These are phyloP conservation scores for Gossypium turneri DNA, from an alignment of 345 rosid genomes.

Conservation along the genomic window DNA sequence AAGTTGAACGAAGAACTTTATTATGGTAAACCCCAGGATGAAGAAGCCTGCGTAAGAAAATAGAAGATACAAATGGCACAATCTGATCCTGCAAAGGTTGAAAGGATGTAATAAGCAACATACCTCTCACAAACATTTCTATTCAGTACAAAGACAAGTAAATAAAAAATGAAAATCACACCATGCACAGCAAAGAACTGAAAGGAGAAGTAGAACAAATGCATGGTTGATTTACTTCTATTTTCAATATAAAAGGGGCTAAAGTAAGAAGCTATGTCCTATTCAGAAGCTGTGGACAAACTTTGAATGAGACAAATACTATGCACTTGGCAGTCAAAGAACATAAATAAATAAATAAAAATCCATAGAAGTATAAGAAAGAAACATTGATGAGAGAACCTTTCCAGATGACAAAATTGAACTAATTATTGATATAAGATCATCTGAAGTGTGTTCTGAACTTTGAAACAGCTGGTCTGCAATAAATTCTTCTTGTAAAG, in stretches of 20 bases:
- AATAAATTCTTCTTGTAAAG: slow-evolving; percentile 76
- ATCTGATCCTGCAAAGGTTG: slow-evolving; percentile 58
- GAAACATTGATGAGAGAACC: slow-evolving; percentile 37
- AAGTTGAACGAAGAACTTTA: slow-evolving; percentile 54
- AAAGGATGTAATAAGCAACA: slow-evolving; percentile 13
- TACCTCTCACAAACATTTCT: not conserved
- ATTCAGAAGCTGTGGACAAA: not conserved
- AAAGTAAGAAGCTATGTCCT: not conserved
- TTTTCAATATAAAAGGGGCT: not conserved
- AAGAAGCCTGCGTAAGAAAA: slow-evolving; percentile 75
- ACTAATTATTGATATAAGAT: slow-evolving; percentile 61
- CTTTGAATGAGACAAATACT: not conserved
- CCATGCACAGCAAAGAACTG: slow-evolving; percentile 2
- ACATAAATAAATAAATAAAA: not conserved
- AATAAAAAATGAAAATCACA: not conserved
- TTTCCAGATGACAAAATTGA: slow-evolving; percentile 61
- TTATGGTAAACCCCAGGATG: slow-evolving; percentile 72
- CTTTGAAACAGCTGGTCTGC: slow-evolving; percentile 84
- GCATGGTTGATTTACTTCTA: not conserved
- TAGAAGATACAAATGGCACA: slow-evolving; percentile 70
- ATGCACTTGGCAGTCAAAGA: not conserved
- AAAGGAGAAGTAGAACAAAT: not conserved
- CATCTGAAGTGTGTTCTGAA: slow-evolving; percentile 59
- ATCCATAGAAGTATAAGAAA: not conserved
- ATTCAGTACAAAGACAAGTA: not conserved